A percentile compares a stretch with the other conserved stretches of the same genome.
These are phyloP conservation scores for Solanum pinnatisectum DNA, from an alignment of 257 asterid genomes.

Conservation along the genomic window DNA sequence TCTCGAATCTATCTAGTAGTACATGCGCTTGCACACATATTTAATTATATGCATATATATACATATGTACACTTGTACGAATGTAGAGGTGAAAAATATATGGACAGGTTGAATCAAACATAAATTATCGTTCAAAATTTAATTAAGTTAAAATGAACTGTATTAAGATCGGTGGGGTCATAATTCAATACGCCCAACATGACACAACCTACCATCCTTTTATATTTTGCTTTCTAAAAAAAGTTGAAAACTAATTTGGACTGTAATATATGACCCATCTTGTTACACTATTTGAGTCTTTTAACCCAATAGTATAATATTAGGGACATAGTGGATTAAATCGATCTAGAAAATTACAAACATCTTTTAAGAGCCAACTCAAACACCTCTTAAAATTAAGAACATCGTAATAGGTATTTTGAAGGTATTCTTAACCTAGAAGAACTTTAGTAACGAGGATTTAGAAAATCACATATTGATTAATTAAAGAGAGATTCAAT, in stretches of 20 bases:
- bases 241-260: background rate
- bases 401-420: background rate
- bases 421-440: rapidly evolving
- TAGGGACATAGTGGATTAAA: background rate
- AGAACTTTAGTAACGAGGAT: background rate
- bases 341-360: background rate
- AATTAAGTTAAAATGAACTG: background rate
- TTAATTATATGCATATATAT: background rate
- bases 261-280: background rate
- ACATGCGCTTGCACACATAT: background rate
- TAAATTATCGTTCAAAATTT: background rate
- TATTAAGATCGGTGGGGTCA: background rate
- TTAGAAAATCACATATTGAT: background rate
- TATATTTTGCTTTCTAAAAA: background rate
- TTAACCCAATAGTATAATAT: background rate
- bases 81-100: background rate
- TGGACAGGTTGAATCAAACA: background rate
- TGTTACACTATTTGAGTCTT: background rate
- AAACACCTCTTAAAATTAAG: background rate
- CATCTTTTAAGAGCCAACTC: background rate
- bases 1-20: background rate
- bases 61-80: background rate
- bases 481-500: too few species aligned
- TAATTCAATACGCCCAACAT: background rate
- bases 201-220: background rate